Evolutionary conservation across 2,329 filamentous ascomycete genomes (phyloP), one percentile per base, ranked within the genome.

Genomic region (Lizonia empirigonia): DNA sequence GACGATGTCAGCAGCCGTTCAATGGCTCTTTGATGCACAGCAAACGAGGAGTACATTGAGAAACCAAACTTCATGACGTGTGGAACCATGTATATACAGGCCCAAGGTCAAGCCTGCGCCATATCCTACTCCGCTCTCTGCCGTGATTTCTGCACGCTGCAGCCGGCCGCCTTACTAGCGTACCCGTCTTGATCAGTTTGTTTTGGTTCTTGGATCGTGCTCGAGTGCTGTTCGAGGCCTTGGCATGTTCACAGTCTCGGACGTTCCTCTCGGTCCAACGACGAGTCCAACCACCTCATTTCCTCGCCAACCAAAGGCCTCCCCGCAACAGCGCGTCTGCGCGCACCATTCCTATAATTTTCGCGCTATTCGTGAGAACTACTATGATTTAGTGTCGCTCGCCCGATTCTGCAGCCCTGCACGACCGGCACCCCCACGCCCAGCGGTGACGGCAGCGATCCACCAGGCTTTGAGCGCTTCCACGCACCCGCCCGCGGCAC

Each of bases 271-370:
- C 53, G n/a, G 30, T 47, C 44, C 49, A 40, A 50, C 22, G 46
- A 53, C 61, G 45, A 62, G 60, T 59, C 68, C 67, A 69, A 64
- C 69, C 69, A 67, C 68, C 62, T 61, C 64, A 60, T 60, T 65
- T 59, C 55, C 38, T 52, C 53, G 39, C 55, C 44, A 42, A 44
- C 49, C 37, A 16, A 42, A 46, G 32, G 32, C 36, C 41, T 36
- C 55, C 44, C 56, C 53, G 51, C 62, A 54, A 56, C 62, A 46
- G 53, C 64, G 63, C 68, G 62, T 60, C 58, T 53, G 53, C 59
- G 62, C 65, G 60, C 62, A 50, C 51, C 52, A 47, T 33, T 36
- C 53, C 42, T 57, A 41, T 45, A 16, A 23, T 50, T 48, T 27
- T 51, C 56, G 60, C 58, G 50, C 60, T 51, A 51, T 44, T 42